Evolutionary conservation across 2,329 filamentous ascomycete genomes (phyloP).

Genomic region (Bipolaris zeicola): DNA sequence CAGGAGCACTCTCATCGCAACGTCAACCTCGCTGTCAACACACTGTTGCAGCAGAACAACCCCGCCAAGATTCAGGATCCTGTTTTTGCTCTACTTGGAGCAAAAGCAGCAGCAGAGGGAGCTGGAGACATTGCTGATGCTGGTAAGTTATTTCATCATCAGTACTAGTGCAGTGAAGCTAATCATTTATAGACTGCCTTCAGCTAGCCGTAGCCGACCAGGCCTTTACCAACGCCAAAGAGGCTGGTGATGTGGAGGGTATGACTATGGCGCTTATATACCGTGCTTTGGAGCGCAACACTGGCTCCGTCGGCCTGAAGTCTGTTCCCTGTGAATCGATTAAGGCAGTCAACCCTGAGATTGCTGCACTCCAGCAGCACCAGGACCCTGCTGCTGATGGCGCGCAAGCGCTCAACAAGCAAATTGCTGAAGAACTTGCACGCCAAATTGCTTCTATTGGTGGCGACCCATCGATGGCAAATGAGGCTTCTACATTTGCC

Average conservation of each 20-base stretch:
- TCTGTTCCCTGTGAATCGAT: slow-evolving; percentile 63
- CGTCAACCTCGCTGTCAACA: slow-evolving; percentile 55
- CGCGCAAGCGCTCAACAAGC: slow-evolving; percentile 64
- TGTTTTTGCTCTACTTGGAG: slow-evolving; percentile 61
- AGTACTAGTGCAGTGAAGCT: slow-evolving; percentile 3
- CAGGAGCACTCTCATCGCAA: slow-evolving; percentile 63
- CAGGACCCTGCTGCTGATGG: slow-evolving; percentile 68
- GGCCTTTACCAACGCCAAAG: slow-evolving; percentile 66
- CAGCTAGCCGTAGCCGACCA: slow-evolving; percentile 64
- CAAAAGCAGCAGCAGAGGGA: slow-evolving; percentile 57
- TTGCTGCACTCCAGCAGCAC: slow-evolving; percentile 67
- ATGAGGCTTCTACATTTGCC: slow-evolving; percentile 67
- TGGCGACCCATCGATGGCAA: slow-evolving; percentile 65
- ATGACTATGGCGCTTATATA: slow-evolving; percentile 62
- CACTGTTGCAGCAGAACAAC: slow-evolving; percentile 54
- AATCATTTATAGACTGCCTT: slow-evolving; percentile 56
- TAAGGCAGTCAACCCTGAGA: slow-evolving; percentile 66
- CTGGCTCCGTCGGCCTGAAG: slow-evolving; percentile 61
- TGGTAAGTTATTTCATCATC: slow-evolving; percentile 22
- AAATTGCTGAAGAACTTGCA: slow-evolving; percentile 64
- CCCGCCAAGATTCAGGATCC: slow-evolving; percentile 56
- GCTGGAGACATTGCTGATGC: slow-evolving; percentile 57
- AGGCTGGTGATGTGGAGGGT: slow-evolving; percentile 56
- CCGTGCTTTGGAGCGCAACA: slow-evolving; percentile 65
- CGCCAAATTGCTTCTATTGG: slow-evolving; percentile 65